These are phyloP conservation scores for Leccinum disarticulatum DNA, from an alignment of 768 basidiomycete species.

Conservation along the genomic window DNA sequence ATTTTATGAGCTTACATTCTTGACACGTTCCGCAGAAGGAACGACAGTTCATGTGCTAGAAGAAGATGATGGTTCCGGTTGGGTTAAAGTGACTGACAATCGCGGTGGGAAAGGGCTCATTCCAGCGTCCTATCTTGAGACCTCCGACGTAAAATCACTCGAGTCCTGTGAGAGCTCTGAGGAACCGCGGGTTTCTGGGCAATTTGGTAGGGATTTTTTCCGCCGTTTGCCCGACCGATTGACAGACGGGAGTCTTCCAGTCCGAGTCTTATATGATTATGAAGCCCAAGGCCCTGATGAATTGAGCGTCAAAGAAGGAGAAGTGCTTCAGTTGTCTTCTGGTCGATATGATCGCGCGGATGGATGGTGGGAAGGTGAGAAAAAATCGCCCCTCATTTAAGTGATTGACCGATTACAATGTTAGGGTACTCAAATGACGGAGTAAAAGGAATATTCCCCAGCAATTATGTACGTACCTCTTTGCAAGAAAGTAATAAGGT, in stretches of 20 bases:
- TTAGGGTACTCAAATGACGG: conserved; percentile 61
- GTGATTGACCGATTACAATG: conserved; percentile 27
- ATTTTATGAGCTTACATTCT: conserved; percentile 11
- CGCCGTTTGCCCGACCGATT: conserved; percentile 3
- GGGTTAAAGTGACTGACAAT: conserved; percentile 71
- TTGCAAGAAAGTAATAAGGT: conserved; percentile 17
- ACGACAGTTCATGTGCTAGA: conserved; percentile 64
- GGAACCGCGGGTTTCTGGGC: conserved; percentile 37
- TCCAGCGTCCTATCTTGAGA: conserved; percentile 77
- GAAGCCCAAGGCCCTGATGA: conserved; percentile 72
- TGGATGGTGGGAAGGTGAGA: conserved; percentile 86
- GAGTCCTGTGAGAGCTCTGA: conserved; percentile 14
- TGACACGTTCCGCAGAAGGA: conserved; percentile 50
- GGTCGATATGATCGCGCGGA: conserved; percentile 65
- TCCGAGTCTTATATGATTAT: conserved; percentile 82
- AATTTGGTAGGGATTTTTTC: conserved; percentile 47
- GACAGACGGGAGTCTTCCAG: conserved; percentile 37
- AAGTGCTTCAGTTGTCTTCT: conserved; percentile 61
- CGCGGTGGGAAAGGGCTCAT: conserved; percentile 69
- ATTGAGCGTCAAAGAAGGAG: conserved; percentile 58
- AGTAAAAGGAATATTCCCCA: conserved; percentile 80
- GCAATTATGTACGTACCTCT: conserved; percentile 71
- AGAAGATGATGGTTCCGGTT: conserved; percentile 83
- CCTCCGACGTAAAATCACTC: conserved; percentile 30
- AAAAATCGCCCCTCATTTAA: conserved; percentile 19